phyloP scores from a whole-genome alignment of 1,284 basidiomycete species.

The Ceratorhiza oryzae-sativae region DNA sequence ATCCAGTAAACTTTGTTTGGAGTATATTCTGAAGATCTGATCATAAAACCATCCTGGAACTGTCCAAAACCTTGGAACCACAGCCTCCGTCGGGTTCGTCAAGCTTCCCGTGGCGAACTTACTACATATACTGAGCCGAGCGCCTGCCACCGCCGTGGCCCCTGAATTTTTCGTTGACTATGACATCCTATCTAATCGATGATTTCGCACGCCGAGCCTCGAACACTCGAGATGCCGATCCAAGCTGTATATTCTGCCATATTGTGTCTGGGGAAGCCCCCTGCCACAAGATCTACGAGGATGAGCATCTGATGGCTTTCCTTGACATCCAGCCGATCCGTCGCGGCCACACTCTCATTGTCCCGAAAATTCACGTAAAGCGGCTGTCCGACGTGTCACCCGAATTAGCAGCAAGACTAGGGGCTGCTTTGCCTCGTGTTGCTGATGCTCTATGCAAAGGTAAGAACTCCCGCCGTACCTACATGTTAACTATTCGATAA shows the following conservation, averaged over 20 bases:
- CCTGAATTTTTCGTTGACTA: background rate
- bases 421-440: constrained; percentile 65
- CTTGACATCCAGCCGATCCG: constrained; percentile 77
- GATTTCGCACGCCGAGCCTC: constrained; percentile 11
- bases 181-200: constrained; percentile 34
- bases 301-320: constrained; percentile 71
- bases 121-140: too few relatives aligned
- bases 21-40: too few relatives aligned
- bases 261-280: constrained; percentile 61
- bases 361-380: constrained; percentile 68
- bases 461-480: constrained; percentile 47
- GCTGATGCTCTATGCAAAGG: constrained; percentile 68
- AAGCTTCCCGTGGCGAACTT: background rate
- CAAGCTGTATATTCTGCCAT: constrained; percentile 65
- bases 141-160: too few relatives aligned
- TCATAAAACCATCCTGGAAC: too few relatives aligned
- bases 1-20: too few relatives aligned
- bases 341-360: constrained; percentile 69
- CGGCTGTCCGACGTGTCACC: constrained; percentile 69
- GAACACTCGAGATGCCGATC: background rate
- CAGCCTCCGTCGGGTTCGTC: too few relatives aligned
- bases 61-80: too few relatives aligned
- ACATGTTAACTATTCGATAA: background rate
- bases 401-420: constrained; percentile 66
- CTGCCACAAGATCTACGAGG: constrained; percentile 65